A percentile compares a stretch with the other conserved stretches of the same genome.
These are phyloP conservation scores for Polytrichum commune DNA, from an alignment of 225 moss, liverwort and hornwort genomes.

Conservation along the genomic window DNA sequence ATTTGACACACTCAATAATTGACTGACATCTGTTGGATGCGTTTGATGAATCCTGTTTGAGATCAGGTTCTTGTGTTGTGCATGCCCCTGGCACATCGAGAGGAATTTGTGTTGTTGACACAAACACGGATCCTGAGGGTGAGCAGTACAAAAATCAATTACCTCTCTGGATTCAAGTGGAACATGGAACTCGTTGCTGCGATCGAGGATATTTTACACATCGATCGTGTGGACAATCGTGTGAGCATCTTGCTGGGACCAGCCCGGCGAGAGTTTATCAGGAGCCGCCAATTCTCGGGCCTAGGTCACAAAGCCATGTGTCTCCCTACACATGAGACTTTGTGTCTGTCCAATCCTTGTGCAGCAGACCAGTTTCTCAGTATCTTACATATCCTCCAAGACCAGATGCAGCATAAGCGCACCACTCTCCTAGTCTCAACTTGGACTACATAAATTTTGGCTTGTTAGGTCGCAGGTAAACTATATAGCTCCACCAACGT, in stretches of 20 bases:
- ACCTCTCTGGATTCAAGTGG: constrained; percentile 70
- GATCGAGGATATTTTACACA: constrained; percentile 80
- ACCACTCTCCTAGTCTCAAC: constrained; percentile 70
- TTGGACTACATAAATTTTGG: constrained; percentile 9
- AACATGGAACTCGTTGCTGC: constrained; percentile 75
- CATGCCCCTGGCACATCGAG: constrained; percentile 66
- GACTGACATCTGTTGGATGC: too few relatives aligned
- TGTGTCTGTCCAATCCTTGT: constrained; percentile 41
- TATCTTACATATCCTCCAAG: constrained; percentile 62
- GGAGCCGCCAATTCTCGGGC: constrained; percentile 55
- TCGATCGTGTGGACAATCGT: constrained; percentile 45
- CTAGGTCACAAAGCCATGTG: constrained; percentile 67
- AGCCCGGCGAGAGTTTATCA: constrained; percentile 68
- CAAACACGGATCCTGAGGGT: constrained; percentile 69
- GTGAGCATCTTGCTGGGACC: constrained; percentile 84
- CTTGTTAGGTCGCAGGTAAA: too few relatives aligned
- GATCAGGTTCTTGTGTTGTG: constrained; percentile 81
- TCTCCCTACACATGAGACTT: constrained; percentile 79
- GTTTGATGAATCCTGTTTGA: neutral
- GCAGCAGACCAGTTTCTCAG: constrained; percentile 64
- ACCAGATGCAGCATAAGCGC: constrained; percentile 58
- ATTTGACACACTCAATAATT: too few relatives aligned
- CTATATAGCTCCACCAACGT: too few relatives aligned
- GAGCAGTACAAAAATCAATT: constrained; percentile 41
- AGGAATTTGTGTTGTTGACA: constrained; percentile 77